Percentiles rank a stretch among this genome's conserved stretches.
Evolutionary conservation across 1,284 basidiomycete species (phyloP).

Genomic region (Cutaneotrichosporon cyanovorans): DNA sequence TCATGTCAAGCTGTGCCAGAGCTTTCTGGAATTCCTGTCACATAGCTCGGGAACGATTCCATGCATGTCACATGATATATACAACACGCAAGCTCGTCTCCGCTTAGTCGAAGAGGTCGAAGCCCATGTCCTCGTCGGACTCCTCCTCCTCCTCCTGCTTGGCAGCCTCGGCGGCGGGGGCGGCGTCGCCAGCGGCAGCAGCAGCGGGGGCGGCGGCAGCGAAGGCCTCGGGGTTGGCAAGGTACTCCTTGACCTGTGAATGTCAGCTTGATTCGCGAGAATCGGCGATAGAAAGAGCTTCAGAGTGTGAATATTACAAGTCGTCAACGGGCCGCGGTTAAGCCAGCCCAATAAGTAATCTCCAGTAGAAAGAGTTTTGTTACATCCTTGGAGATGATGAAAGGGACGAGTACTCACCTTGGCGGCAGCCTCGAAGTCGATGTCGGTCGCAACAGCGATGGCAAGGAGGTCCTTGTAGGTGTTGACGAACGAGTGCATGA

Average conservation of each 20-base stretch:
- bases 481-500: slow-evolving; percentile 93
- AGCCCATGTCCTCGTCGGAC: slow-evolving; percentile 58
- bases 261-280: slow-evolving; percentile 10
- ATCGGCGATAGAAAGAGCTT: slow-evolving; percentile 5
- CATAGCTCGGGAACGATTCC: too few species aligned
- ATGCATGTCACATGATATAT: neutral
- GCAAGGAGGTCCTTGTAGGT: slow-evolving; percentile 97
- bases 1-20: too few species aligned
- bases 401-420: slow-evolving; percentile 57
- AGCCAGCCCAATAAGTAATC: slow-evolving; percentile 50
- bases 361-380: slow-evolving; percentile 39
- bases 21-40: too few species aligned
- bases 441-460: slow-evolving; percentile 85
- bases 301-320: slow-evolving; percentile 33
- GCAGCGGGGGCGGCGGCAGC: slow-evolving; percentile 67
- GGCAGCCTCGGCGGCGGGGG: slow-evolving; percentile 50
- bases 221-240: slow-evolving; percentile 95
- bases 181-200: slow-evolving; percentile 51
- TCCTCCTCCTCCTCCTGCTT: slow-evolving; percentile 64
- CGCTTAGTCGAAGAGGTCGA: slow-evolving; percentile 79
- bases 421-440: slow-evolving; percentile 86
- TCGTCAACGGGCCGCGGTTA: slow-evolving; percentile 31
- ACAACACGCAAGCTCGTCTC: slow-evolving; percentile 8
- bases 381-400: slow-evolving; percentile 20
- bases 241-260: slow-evolving; percentile 80